Conservation (phyloP, 495 filamentous ascomycete species). For the Penicilliopsis zonata region DNA sequence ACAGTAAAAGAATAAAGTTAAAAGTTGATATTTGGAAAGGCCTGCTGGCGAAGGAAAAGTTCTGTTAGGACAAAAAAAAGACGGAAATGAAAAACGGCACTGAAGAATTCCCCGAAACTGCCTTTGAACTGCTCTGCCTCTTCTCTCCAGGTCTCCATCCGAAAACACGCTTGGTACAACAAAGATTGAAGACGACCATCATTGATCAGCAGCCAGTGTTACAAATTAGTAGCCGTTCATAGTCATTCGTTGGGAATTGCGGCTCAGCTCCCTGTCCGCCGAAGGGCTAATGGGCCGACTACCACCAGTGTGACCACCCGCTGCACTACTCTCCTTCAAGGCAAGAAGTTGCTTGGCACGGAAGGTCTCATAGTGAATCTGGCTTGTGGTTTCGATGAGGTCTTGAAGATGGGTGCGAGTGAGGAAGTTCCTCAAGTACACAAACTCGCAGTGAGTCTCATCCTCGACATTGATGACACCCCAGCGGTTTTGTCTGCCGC, state of each 20-base stretch:
- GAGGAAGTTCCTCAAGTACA: conserved; percentile 95
- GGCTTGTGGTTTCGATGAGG: conserved; percentile 97
- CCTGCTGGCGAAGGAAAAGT: conserved; percentile 18
- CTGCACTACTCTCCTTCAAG: conserved; percentile 92
- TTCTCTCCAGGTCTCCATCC: conserved; percentile 1
- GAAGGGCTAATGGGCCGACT: conserved; percentile 91
- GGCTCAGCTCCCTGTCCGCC: conserved; percentile 90
- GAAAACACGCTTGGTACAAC: conserved; percentile 6
- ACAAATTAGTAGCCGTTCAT: conserved; percentile 89
- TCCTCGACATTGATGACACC: conserved; percentile 99
- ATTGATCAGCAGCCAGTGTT: neutral
- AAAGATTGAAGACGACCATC: conserved; percentile 5
- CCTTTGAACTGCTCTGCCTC: conserved; percentile 2
- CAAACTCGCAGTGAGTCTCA: conserved; percentile 98
- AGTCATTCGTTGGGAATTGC: conserved; percentile 88
- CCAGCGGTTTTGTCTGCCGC: conserved; percentile 97
- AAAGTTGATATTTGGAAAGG: conserved; percentile 37
- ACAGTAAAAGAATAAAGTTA: conserved; percentile 21
- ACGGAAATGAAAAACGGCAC: no score
- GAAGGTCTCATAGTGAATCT: conserved; percentile 99
- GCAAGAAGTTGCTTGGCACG: conserved; percentile 97
- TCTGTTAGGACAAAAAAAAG: conserved; percentile 4
- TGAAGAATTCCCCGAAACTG: conserved; percentile 7
- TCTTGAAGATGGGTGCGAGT: conserved; percentile 94
- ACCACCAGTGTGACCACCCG: conserved; percentile 53